Base-by-base conservation (phyloP, 1,284 basidiomycete genomes). In the Phellinidium pouzarii region DNA sequence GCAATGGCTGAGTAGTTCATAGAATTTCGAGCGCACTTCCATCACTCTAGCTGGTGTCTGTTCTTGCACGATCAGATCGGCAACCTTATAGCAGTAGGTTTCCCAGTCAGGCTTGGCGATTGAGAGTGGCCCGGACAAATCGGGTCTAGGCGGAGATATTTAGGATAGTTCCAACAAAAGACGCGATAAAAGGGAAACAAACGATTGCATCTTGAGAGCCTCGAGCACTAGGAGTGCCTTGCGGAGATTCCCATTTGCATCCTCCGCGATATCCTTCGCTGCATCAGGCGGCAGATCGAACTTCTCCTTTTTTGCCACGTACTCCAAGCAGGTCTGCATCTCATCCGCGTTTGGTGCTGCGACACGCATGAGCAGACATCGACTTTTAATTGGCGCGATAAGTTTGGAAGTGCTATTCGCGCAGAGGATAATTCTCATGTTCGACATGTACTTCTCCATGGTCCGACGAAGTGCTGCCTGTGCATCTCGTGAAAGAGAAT, bases 371-470 rank as follows among this genome's bases (percentile, higher is more conserved):
- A 99, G 77, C 42, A 99, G 74, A 72, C 96, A 99, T 50, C 95
- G 83, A 73, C 88, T 92, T 65, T 92, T 87, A 66, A 99, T 99
- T 2, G 95, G 96, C 0, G 94, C 94, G 64, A 99, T 99, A 58
- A 99, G 88, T 61, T 90, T 89, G 65, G 89, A 91, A 2, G 96
- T 98, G 65, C 91, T 94, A 68, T 93, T 96, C n/a, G 95, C 93
- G 67, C 95, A 98, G 9, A 99, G 80, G 62, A 99, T 95, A 59
- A 99, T 84, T 44, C 96, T 84, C 79, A 99, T 80, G 67, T 98
- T 99, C 45, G 84, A 84, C 90, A 97, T 98, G 74, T 97, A 99
- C 69, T 98, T 95, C 64, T 99, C 95, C 95, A 99, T 99, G 2
- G 95, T 99, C 54, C 96, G 80, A 63, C 96, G 86, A 41, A 99